Evolutionary conservation across 208 protist species (phyloP), one percentile per base, ranked within the genome.

Genomic region (Acanthamoeba rhysodes): DNA sequence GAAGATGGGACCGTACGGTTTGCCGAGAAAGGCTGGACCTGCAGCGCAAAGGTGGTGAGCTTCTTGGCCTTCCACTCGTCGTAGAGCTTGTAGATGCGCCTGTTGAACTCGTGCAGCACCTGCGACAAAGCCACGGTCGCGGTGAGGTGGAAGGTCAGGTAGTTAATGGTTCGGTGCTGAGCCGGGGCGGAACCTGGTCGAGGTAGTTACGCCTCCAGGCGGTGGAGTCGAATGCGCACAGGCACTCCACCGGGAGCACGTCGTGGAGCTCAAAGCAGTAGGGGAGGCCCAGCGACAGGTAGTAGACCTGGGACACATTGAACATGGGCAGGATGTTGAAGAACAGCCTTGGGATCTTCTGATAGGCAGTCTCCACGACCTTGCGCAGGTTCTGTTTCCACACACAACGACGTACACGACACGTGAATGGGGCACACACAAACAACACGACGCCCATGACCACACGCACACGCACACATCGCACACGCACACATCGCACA

Each of bases 321-420:
- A 90, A 90, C 82, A 90, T 90, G 45, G 82, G 82, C 22, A 90
- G 24, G 55, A 90, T 62, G 55, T 90, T 90, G 55, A 90, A 55
- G 55, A 90, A 90, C 82, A 90, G 10, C 22, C 82, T 6, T 5
- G 82, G 82, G 82, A 90, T 90, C n/a, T 37, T n/a, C 55, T 29
- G 10, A 2, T 59, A 41, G 1, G 82, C 82, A 16, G 12, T 55
- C 45, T 90, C 55, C 16, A 90, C 7, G 0, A 90, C 37, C 22
- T 62, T n/a, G 10, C 53, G 22, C 82, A 90, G 18, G 14, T 90
- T 20, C 82, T 90, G 29, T 66, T 0, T n/a, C n/a, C n/a, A 5
- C 55, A 18, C 55, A 59, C 55, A 24, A 24, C 55, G 16, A 10
- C 10, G 8, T 9, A 32, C 29, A 7, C n/a, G 27, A 70, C 27